A percentile compares a stretch with the other conserved stretches of the same genome.
These are phyloP conservation scores for Podaxis sp. DNA, from an alignment of 768 basidiomycete genomes.

Conservation along the genomic window DNA sequence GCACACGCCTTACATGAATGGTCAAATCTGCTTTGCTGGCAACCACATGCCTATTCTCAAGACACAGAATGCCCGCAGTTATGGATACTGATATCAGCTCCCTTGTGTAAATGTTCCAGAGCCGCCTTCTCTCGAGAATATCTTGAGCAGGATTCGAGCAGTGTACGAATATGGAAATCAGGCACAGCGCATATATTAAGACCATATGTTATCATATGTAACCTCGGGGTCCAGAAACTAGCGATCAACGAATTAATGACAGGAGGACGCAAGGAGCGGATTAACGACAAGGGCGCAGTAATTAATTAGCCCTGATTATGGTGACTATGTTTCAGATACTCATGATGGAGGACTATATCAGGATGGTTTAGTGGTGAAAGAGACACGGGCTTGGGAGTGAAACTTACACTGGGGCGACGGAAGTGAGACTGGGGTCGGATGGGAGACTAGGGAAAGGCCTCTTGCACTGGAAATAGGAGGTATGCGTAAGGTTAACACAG, in stretches of 20 bases:
- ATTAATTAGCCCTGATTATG: not conserved
- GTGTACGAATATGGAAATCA: not conserved
- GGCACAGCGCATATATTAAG: not conserved
- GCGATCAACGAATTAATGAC: not conserved
- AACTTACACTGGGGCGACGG: conserved; percentile 9
- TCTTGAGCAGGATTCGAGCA: not conserved
- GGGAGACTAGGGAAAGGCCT: conserved; percentile 7
- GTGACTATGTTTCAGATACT: not conserved
- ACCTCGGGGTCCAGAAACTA: not conserved
- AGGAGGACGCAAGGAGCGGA: not conserved
- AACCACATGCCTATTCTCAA: no score
- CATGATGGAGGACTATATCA: not conserved
- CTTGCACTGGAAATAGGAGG: conserved; percentile 6
- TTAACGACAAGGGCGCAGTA: not conserved
- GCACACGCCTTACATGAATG: no score
- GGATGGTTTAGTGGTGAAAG: not conserved
- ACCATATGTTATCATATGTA: not conserved
- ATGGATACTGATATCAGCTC: no score
- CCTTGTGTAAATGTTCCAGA: no score
- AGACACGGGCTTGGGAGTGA: not conserved
- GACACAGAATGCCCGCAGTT: no score
- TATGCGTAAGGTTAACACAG: not conserved
- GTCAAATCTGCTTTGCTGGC: no score
- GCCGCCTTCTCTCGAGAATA: no score
- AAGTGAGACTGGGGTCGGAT: conserved; percentile 8